Base-by-base conservation (phyloP, 1,284 basidiomycete species). In the Ceratobasidium sp. region DNA sequence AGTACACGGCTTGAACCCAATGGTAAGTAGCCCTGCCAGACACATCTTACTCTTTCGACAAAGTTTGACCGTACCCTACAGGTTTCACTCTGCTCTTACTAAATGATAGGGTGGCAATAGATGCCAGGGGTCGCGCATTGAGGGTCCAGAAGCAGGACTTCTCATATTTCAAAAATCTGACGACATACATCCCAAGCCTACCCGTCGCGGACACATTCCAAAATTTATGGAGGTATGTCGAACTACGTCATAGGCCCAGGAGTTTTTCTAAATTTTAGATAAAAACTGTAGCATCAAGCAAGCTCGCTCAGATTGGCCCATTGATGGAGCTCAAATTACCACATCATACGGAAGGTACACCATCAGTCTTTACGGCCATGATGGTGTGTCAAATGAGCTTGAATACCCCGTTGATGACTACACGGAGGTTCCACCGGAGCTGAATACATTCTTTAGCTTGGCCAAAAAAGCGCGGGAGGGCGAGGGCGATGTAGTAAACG, bases 21-120 rank as follows among this genome's bases (percentile, higher is more conserved):
- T 20, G 60, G 71, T 75, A 28, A 39, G 71, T 17, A 26, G 39
- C 35, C 7, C 4, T 28, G n/a, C 23, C 3, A 54, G 23, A 15
- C 5, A 26, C 53, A 33, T 10, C 31, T 2, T 13, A 33, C 26
- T 31, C 10, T 53, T 8, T 53, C 20, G 35, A 39, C 17, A 61
- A 13, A 26, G n/a, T 8, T 17, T 23, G 17, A 42, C 11, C 5
- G 23, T 42, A 3, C 17, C 20, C 23, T n/a, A 60, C n/a, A 75
- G 71, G 60, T 4, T 86, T 88, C 80, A 85, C 85, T 0, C 81
- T 87, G 42, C 85, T 86, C 6, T 78, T 88, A 2, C 88, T 88
- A 82, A 79, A 82, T 58, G 80, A 81, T 1, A 79, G 82, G 73
- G 79, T 87, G 67, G 86, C 85, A 2, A 82, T 88, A 42, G 85